Base-by-base conservation (phyloP, 2,329 filamentous ascomycete genomes). In the Aspergillus arachidicola region DNA sequence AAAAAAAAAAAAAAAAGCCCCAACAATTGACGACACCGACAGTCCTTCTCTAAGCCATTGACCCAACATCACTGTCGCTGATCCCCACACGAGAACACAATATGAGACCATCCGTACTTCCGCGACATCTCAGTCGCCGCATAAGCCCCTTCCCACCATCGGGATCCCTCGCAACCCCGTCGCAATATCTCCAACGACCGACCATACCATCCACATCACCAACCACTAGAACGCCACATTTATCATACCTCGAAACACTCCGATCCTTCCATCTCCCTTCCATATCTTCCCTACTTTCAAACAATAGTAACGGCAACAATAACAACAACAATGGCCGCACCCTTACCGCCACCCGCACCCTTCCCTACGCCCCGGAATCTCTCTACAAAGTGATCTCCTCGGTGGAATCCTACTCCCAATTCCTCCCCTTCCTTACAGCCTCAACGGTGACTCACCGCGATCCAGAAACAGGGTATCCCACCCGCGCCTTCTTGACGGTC, bases 351-450 rank as follows among this genome's bases (percentile, higher is more conserved):
- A 84, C 85, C 23, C 91, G 93, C 65, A 90, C 85, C 4, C 89
- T 98, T 16, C 91, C 91, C 16, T 96, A 96, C 82, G 81, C 89
- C 0, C 82, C 88, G 36, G 72, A 79, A 5, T 83, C 87, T 1
- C 88, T 99, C 70, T 99, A 95, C 86, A 83, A 84, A 69, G 86
- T 97, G 60, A 94, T 99, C 77, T 89, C 93, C 80, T 93, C 97
- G 78, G 89, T 99, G 68, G 87, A 92, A 77, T 88, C 87, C 66
- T 99, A 99, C 86, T 83, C 85, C 43, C 77, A 83, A 68, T 99
- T 98, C 83, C 87, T 99, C n/a, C 95, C 95, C 12, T 97, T 96
- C 85, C 96, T 94, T 80, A 86, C 87, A 50, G 83, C 83, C 53
- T 94, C 91, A 43, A 85, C 84, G 64, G 93, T 98, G 46, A 97